Conservation (phyloP, 2,329 filamentous ascomycete genomes). For the Corynespora cassiicola region DNA sequence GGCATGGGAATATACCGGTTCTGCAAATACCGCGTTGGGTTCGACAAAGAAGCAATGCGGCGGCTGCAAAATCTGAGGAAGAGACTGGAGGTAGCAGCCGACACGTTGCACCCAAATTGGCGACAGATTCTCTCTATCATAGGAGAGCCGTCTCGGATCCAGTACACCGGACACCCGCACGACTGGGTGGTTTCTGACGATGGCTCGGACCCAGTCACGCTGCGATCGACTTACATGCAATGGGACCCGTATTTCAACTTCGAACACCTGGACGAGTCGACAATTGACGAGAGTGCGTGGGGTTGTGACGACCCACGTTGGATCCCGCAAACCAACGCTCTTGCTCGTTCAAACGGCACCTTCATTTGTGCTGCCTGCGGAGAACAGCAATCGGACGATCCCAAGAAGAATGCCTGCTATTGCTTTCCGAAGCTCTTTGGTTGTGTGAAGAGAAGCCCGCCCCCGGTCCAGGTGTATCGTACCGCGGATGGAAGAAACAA, state of each 20-base stretch:
- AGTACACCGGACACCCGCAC: slow-evolving; percentile 58
- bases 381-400: slow-evolving; percentile 59
- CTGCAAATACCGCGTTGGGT: slow-evolving; percentile 65
- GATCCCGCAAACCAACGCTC: slow-evolving; percentile 30
- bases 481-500: slow-evolving; percentile 63
- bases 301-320: slow-evolving; percentile 58
- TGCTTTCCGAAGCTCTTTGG: slow-evolving; percentile 63
- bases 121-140: slow-evolving; percentile 57
- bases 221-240: slow-evolving; percentile 55
- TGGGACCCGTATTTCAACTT: slow-evolving; percentile 57
- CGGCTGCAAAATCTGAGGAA: slow-evolving; percentile 53
- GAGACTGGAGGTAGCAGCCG: slow-evolving; percentile 60
- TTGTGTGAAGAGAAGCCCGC: slow-evolving; percentile 44
- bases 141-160: slow-evolving; percentile 48
- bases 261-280: slow-evolving; percentile 57
- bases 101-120: slow-evolving; percentile 61
- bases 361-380: slow-evolving; percentile 54
- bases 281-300: slow-evolving; percentile 58
- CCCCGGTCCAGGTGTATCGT: slow-evolving; percentile 60
- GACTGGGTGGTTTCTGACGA: slow-evolving; percentile 59
- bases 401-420: slow-evolving; percentile 56
- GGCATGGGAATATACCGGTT: slow-evolving; percentile 66
- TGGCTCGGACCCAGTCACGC: slow-evolving; percentile 50
- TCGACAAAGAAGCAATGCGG: slow-evolving; percentile 58
- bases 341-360: slow-evolving; percentile 34